Evolutionary conservation across 2,329 filamentous ascomycete genomes (phyloP).

Genomic region (Paracorniculantispora psalliotae): DNA sequence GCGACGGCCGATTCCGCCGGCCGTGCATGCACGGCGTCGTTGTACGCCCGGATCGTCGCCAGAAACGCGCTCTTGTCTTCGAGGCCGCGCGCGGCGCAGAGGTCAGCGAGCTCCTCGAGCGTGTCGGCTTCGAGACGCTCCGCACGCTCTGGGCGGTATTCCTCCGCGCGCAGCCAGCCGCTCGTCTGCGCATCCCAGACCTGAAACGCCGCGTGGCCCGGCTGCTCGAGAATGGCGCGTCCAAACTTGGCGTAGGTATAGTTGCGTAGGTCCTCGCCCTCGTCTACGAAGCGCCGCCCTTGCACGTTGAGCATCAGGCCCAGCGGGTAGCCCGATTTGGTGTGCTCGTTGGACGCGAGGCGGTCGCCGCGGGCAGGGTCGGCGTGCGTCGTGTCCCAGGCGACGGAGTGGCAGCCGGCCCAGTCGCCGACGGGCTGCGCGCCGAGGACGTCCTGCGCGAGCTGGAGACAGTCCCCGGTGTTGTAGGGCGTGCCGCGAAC

Average conservation of each 20-base stretch:
- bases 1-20: slow-evolving; percentile 39
- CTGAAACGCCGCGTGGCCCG: slow-evolving; percentile 56
- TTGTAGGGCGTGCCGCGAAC: slow-evolving; percentile 63
- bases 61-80: slow-evolving; percentile 41
- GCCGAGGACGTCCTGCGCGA: slow-evolving; percentile 45
- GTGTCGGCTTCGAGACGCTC: slow-evolving; percentile 45
- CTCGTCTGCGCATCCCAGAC: slow-evolving; percentile 54
- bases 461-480: slow-evolving; percentile 52
- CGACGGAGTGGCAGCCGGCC: slow-evolving; percentile 60
- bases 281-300: slow-evolving; percentile 60
- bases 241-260: slow-evolving; percentile 66
- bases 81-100: slow-evolving; percentile 44
- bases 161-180: slow-evolving; percentile 53
- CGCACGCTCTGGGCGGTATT: slow-evolving; percentile 56
- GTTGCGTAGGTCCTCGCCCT: slow-evolving; percentile 60
- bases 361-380: slow-evolving; percentile 50
- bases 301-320: slow-evolving; percentile 59
- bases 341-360: slow-evolving; percentile 59
- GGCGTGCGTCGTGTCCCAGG: slow-evolving; percentile 58
- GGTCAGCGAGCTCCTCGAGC: slow-evolving; percentile 51
- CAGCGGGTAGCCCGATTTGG: slow-evolving; percentile 64
- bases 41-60: slow-evolving; percentile 50
- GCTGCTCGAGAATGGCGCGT: slow-evolving; percentile 54
- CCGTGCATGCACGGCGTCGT: slow-evolving; percentile 47
- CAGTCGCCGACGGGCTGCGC: slow-evolving; percentile 54